Conservation (phyloP, 306 rosid species). For the Malus asiatica region DNA sequence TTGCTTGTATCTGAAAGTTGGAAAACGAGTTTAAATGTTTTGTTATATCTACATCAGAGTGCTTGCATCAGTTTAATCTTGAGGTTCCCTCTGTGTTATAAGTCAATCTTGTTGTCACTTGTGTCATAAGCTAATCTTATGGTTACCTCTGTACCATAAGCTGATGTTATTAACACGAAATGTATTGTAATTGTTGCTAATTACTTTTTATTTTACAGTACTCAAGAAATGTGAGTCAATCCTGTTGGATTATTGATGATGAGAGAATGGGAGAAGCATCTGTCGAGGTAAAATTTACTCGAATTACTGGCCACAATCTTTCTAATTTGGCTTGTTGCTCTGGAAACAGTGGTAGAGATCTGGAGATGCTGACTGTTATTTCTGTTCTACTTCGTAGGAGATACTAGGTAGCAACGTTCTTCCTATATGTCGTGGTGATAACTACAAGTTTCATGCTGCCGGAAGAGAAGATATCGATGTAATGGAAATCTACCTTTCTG, state of each 20-base stretch:
- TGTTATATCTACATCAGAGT: background rate
- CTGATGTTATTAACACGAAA: background rate
- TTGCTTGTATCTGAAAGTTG: background rate
- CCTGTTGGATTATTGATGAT: conserved; percentile 87
- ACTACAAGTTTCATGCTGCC: conserved; percentile 88
- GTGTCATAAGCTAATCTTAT: background rate
- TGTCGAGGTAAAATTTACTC: conserved; percentile 60
- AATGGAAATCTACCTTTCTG: conserved; percentile 15
- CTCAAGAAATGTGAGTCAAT: conserved; percentile 95
- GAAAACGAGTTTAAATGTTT: background rate
- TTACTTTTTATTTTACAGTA: conserved; percentile 44
- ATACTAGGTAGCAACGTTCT: conserved; percentile 60
- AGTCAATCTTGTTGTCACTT: background rate
- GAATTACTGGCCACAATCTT: conserved; percentile 4
- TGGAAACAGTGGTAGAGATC: conserved; percentile 13
- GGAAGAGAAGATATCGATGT: conserved; percentile 99
- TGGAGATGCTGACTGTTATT: conserved; percentile 18
- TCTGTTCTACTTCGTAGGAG: conserved; percentile 49
- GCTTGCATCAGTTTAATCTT: background rate
- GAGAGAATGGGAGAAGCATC: conserved; percentile 98
- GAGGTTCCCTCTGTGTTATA: background rate
- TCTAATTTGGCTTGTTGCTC: conserved; percentile 6
- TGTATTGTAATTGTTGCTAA: background rate
- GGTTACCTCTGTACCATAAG: background rate
- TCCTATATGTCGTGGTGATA: conserved; percentile 69